Base-by-base conservation (phyloP, 352 stramenopile species). In the Phytophthora cactorum region DNA sequence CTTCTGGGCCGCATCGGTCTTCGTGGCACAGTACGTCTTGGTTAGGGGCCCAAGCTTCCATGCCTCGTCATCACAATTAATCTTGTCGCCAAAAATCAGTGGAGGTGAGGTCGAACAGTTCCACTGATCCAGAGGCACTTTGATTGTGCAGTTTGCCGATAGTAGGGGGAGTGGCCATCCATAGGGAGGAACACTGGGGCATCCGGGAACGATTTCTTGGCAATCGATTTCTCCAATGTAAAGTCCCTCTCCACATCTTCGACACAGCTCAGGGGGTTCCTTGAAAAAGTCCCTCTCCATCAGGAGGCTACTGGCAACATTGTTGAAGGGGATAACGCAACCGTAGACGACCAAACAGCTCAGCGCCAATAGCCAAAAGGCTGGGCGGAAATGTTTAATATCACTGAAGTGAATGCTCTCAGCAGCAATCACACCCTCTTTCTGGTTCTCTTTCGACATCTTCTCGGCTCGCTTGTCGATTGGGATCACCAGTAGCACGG, bases 281-380 rank as follows among this genome's bases (percentile, higher is more conserved):
- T 91, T 90, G 72, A 91, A 93, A 46, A 92, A 97, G 60, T 98
- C 90, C 25, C 92, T 79, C 50, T 98, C 92, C 75, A 98, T 94
- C 10, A 98, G 69, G 38, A 98, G 79, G 56, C 89, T 96, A 63
- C 84, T 95, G 2, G 93, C 92, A 36, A 98, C 89, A 68, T 93
- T 98, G 69, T 98, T 98, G 64, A 98, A 98, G 27, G 95, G 94
- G 17, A 98, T 89, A 9, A 98, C 90, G 58, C 89, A 97, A 34
- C 91, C 94, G 55, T 98, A 98, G 11, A 98, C 84, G 2, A 98
- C 86, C 47, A 98, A 72, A 62, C 92, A 98, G 52, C 82, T 94
- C n/a, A 98, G 59, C 6, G 82, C 85, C 14, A 98, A 64, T 4
- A 98, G 68, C 91, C 91, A 98, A 64, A 97, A 98, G 0, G 91